phyloP scores from a whole-genome alignment of 2,329 filamentous ascomycete genomes.

The Leptographium procerum region DNA sequence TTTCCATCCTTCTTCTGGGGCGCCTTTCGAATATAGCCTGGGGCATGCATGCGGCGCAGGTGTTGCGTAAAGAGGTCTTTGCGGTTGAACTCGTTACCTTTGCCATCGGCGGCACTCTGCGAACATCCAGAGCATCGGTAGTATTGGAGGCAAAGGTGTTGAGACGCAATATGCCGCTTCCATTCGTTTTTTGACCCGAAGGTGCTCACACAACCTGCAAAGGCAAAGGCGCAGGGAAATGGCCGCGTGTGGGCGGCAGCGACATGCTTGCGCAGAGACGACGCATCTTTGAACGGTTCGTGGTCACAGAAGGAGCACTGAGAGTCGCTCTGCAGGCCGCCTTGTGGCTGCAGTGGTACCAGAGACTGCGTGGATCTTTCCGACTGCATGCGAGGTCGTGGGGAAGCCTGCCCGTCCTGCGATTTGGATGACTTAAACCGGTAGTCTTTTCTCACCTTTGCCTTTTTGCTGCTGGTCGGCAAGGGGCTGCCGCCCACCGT shows the following conservation, averaged over 20 bases:
- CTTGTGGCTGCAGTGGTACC: conserved; percentile 15
- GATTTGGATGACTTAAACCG: conserved; percentile 7
- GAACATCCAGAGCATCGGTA: conserved; percentile 54
- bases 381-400: conserved; percentile 3
- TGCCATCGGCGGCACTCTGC: conserved; percentile 40
- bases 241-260: conserved; percentile 58
- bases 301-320: conserved; percentile 51
- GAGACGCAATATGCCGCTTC: conserved; percentile 87
- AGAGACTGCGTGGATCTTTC: conserved; percentile 4
- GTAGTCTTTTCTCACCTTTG: conserved; percentile 5
- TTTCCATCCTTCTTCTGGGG: conserved; percentile 46
- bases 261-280: conserved; percentile 54
- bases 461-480: conserved; percentile 2
- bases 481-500: neutral
- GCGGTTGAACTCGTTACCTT: conserved; percentile 70
- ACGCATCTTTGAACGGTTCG: conserved; percentile 55
- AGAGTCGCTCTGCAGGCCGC: conserved; percentile 45
- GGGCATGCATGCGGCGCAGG: conserved; percentile 83
- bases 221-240: conserved; percentile 77
- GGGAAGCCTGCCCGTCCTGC: conserved; percentile 3
- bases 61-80: conserved; percentile 96
- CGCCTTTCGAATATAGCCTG: conserved; percentile 50
- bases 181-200: conserved; percentile 96
- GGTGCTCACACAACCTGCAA: conserved; percentile 70
- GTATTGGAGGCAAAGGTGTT: conserved; percentile 65